These are phyloP conservation scores for Geranomyces michiganensis DNA, from an alignment of 192 early-diverging fungal genomes.

Conservation along the genomic window DNA sequence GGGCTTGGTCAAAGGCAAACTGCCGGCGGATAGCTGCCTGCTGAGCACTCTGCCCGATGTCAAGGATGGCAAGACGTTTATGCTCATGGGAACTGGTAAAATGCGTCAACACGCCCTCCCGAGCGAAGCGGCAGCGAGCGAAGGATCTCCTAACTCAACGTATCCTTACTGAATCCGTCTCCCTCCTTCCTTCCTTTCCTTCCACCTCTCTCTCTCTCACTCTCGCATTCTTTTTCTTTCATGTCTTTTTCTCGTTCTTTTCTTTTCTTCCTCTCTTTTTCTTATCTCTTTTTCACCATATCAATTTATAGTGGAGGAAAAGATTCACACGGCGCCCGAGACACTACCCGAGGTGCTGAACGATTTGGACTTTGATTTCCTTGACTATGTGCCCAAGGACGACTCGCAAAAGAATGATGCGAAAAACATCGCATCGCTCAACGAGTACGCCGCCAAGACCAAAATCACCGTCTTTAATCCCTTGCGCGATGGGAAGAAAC, in stretches of 20 bases:
- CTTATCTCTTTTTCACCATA: neutral
- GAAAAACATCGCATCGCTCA: constrained; percentile 49
- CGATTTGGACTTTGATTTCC: constrained; percentile 54
- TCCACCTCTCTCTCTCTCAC: no score
- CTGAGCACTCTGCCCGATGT: constrained; percentile 13
- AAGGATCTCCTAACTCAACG: no score
- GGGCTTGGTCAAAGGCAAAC: constrained; percentile 65
- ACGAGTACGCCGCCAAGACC: constrained; percentile 51
- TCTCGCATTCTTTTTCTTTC: no score
- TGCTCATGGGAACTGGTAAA: constrained; percentile 55
- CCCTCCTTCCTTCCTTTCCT: no score
- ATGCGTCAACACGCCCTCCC: no score
- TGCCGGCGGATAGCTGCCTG: constrained; percentile 48
- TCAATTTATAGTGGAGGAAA: constrained; percentile 48
- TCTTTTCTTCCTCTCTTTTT: neutral
- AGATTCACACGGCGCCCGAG: constrained; percentile 56
- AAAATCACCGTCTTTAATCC: constrained; percentile 56
- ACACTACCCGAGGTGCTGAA: constrained; percentile 56
- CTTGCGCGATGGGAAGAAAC: constrained; percentile 55
- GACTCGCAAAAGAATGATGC: constrained; percentile 45
- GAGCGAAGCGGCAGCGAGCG: neutral
- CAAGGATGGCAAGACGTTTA: constrained; percentile 19
- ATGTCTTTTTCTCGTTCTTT: neutral
- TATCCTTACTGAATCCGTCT: no score
- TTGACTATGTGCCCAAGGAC: constrained; percentile 51